These are phyloP conservation scores for Adansonia digitata DNA, from an alignment of 345 rosid genomes.

Conservation along the genomic window DNA sequence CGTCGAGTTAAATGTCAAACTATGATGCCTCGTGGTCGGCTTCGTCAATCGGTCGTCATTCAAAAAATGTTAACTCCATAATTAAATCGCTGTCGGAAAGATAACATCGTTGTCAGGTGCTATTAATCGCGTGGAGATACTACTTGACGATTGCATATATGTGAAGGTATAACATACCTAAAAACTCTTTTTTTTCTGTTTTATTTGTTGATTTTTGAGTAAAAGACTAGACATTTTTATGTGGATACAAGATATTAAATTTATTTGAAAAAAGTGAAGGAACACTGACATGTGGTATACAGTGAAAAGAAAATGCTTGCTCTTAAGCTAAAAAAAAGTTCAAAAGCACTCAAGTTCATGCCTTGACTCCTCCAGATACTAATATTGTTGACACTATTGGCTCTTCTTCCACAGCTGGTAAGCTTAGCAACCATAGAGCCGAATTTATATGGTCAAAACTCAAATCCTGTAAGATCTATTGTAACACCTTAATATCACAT, in stretches of 20 bases:
- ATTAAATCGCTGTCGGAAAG: too few species aligned
- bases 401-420: slow-evolving; percentile 8
- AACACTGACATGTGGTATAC: neutral
- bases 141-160: too few species aligned
- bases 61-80: too few species aligned
- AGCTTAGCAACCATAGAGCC: slow-evolving; percentile 26
- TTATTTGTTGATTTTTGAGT: neutral
- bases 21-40: too few species aligned
- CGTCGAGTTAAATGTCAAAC: too few species aligned
- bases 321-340: slow-evolving; percentile 43
- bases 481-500: too few species aligned
- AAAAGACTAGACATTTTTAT: neutral
- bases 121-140: too few species aligned
- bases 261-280: neutral
- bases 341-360: slow-evolving; percentile 68
- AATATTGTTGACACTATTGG: slow-evolving; percentile 20
- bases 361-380: slow-evolving; percentile 41
- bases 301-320: slow-evolving; percentile 37
- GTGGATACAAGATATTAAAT: neutral
- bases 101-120: too few species aligned
- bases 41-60: too few species aligned
- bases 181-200: neutral
- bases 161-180: too few species aligned
- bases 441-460: slow-evolving; percentile 41
- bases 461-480: slow-evolving; percentile 33